phyloP scores from a whole-genome alignment of 805 yeast species.

The Schwanniomyces sp. region DNA sequence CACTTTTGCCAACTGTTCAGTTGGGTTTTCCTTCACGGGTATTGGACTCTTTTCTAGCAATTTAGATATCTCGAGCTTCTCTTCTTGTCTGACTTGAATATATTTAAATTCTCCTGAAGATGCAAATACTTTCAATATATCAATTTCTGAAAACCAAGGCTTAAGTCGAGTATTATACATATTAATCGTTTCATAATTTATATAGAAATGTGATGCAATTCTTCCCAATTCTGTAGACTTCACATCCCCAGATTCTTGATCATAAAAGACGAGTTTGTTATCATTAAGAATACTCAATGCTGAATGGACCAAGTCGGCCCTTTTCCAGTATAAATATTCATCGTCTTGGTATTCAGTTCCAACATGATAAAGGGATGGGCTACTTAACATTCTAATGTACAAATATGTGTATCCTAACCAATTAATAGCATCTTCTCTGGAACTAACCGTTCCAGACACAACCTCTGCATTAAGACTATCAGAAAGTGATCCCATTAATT shows the following conservation, averaged over 20 bases:
- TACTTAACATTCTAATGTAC: constrained; percentile 70
- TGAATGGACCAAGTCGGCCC: constrained; percentile 73
- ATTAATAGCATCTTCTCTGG: constrained; percentile 62
- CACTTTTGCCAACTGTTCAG: constrained; percentile 74
- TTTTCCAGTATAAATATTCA: constrained; percentile 44
- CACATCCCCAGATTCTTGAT: constrained; percentile 41
- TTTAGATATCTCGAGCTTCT: constrained; percentile 67
- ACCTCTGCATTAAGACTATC: constrained; percentile 87
- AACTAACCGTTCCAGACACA: constrained; percentile 64
- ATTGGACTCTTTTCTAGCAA: constrained; percentile 77
- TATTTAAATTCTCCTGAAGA: constrained; percentile 81
- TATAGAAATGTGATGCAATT: constrained; percentile 85
- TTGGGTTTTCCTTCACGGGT: constrained; percentile 73
- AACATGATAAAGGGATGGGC: constrained; percentile 75
- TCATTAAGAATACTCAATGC: constrained; percentile 63
- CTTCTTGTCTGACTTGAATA: constrained; percentile 86
- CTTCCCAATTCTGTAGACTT: constrained; percentile 66
- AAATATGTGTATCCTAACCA: constrained; percentile 85
- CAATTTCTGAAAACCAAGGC: constrained; percentile 68
- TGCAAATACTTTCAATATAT: constrained; percentile 74
- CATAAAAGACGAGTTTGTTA: constrained; percentile 61
- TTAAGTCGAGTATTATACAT: constrained; percentile 61
- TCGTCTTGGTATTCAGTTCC: constrained; percentile 64
- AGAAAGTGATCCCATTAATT: constrained; percentile 64
- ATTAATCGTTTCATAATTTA: constrained; percentile 70